phyloP scores from a whole-genome alignment of 2,329 filamentous ascomycete genomes.

The Neocatenulostroma microsporum region DNA sequence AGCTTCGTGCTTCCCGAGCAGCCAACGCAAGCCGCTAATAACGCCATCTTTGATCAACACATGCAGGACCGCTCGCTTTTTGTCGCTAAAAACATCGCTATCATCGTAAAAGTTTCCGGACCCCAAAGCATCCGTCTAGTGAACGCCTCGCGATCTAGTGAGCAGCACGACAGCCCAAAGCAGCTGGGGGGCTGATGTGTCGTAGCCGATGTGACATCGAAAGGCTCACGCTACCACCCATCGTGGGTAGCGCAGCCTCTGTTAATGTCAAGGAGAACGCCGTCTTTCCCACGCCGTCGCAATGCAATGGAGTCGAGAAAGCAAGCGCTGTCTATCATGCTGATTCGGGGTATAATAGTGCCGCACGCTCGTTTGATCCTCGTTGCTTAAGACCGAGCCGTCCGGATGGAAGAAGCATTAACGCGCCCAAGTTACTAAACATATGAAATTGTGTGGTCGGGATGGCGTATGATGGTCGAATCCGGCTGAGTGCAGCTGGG shows the following conservation, averaged over 20 bases:
- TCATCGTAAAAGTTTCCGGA: neutral
- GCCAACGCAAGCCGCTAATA: conserved; percentile 3
- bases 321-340: conserved; percentile 46
- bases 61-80: conserved; percentile 8
- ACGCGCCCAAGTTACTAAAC: conserved; percentile 18
- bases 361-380: conserved; percentile 13
- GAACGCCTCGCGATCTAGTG: conserved; percentile 7
- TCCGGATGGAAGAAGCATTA: conserved; percentile 17
- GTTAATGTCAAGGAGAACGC: neutral
- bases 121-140: conserved; percentile 3
- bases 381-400: conserved; percentile 8
- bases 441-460: conserved; percentile 10
- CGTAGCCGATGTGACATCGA: too few species aligned
- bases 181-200: neutral
- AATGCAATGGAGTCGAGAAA: conserved; percentile 27
- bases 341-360: conserved; percentile 29
- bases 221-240: neutral
- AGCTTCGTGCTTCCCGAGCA: neutral
- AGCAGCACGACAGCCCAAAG: conserved; percentile 3
- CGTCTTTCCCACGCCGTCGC: conserved; percentile 11
- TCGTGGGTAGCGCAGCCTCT: conserved; percentile 2
- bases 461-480: conserved; percentile 3
- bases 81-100: conserved; percentile 2
- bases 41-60: conserved; percentile 1
- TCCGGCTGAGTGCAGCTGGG: too few species aligned